Base-by-base conservation (phyloP, 1,139 yeast genomes). In the Taphrina wiesneri region DNA sequence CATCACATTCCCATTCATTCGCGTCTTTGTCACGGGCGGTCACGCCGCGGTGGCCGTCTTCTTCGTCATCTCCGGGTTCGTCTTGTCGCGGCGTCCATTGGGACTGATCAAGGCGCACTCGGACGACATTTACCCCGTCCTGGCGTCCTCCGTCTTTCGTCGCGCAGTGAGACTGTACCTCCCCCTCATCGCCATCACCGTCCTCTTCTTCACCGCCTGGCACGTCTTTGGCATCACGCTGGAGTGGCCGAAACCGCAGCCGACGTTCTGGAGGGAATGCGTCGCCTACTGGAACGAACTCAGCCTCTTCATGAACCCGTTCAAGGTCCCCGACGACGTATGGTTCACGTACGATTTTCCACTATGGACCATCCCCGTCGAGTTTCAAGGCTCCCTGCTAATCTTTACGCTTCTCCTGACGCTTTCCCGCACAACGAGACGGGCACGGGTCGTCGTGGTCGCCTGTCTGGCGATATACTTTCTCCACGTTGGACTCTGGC, bases 31-130 rank as follows among this genome's bases (percentile, higher is more conserved):
- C 32, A 36, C 47, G 25, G 46, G 51, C 23, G 64, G 64, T 25
- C 54, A 53, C 25, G 56, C 57, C 15, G 56, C 56, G 52, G 64
- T 60, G n/a, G 46, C 57, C 32, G 39, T 60, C 19, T 60, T 60
- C 57, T 60, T 60, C 19, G 57, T 60, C 52, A 60, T 60, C 34
- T 60, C 64, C 2, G 64, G 64, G 36, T 49, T 28, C 43, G 64
- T 60, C 19, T 21, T 60, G 23, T 49, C 64, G 28, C 51, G 30
- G 23, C 49, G 64, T 21, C 36, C 64, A 1, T 25, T 60, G 43
- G n/a, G 25, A 21, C 21, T 60, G 32, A 49, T 60, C 3, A 41
- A 30, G 23, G 52, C 39, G 21, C 46, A 19, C 2, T 54, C 59
- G 23, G 41, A 30, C 15, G 64, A 60, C 17, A 47, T 53, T 28